These are phyloP conservation scores for Neckera pumila DNA, from an alignment of 225 moss, liverwort and hornwort genomes.

Conservation along the genomic window DNA sequence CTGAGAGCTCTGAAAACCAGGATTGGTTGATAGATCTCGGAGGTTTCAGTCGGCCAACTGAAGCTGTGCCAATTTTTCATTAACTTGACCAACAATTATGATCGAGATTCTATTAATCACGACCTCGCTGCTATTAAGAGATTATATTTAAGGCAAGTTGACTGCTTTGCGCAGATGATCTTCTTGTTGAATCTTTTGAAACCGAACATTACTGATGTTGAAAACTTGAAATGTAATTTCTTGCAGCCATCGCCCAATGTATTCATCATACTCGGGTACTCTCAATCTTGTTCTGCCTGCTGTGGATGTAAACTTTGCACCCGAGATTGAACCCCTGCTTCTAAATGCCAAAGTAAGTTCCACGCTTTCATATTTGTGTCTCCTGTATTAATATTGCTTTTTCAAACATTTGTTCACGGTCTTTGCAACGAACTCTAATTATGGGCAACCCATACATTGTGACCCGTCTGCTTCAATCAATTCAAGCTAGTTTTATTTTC, in stretches of 20 bases:
- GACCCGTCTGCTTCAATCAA: background rate
- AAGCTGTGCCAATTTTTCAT: background rate
- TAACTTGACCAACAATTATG: background rate
- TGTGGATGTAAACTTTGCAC: conserved; percentile 49
- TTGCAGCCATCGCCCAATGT: conserved; percentile 85
- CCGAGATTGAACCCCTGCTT: conserved; percentile 40
- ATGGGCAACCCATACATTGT: background rate
- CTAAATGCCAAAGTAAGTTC: conserved; percentile 21
- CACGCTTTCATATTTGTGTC: background rate
- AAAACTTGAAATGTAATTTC: background rate
- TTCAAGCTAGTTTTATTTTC: background rate
- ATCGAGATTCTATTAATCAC: background rate
- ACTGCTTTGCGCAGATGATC: background rate
- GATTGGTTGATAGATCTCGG: background rate
- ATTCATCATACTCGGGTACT: conserved; percentile 35
- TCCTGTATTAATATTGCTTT: background rate
- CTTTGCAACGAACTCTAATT: background rate
- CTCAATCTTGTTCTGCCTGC: conserved; percentile 14
- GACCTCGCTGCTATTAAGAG: background rate
- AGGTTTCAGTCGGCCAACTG: background rate
- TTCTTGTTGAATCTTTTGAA: background rate
- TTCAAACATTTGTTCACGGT: background rate
- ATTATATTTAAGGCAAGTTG: background rate
- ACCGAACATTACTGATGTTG: background rate
- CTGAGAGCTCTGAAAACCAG: background rate